Base-by-base conservation (phyloP, 805 yeast species). In the Lachancea nothofagi region DNA sequence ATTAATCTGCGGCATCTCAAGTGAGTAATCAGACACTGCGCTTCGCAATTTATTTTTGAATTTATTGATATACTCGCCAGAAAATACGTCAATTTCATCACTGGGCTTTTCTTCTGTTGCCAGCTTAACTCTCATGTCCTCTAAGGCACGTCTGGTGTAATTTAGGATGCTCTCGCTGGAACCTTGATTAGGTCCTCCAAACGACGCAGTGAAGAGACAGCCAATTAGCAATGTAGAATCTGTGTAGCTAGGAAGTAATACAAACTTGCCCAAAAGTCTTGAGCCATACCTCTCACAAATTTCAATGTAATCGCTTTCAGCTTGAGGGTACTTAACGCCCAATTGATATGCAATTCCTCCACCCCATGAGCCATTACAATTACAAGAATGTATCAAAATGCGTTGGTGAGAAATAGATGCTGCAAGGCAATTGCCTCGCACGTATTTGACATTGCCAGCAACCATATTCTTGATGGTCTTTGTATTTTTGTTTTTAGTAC, bases 321-420 rank as follows among this genome's bases (percentile, higher is more conserved):
- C 74, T 2, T 65, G 52, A 2, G 86, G 88, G 56, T 70, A 85
- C 33, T 64, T 58, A 13, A 49, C 39, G 18, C 69, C 72, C 51
- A 86, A 75, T 19, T 62, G 72, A 3, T 66, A 67, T 0, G 95
- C 95, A 2, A 86, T 74, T 0, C 95, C 96, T 3, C 85, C 90
- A 3, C 93, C 93, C 95, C 95, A 86, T 1, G 68, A 53, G 0
- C 95, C 95, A 19, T 69, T 66, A 27, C 87, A 78, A 55, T 86
- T 86, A 53, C 95, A 86, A 0, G 95, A 78, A 55, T 86, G 95
- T 1, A 83, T 83, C 4, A 85, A 56, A 2, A 83, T 64, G 0
- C 78, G 54, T 1, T 72, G 67, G 4, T 49, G 18, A 6, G 14
- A 14, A 9, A 33, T 38, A 6, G 37, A 12, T 7, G 17, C 14